A percentile compares a stretch with the other conserved stretches of the same genome.
Evolutionary conservation across 2,329 filamentous ascomycete genomes (phyloP).

Genomic region (Pseudofabraea citricarpa): DNA sequence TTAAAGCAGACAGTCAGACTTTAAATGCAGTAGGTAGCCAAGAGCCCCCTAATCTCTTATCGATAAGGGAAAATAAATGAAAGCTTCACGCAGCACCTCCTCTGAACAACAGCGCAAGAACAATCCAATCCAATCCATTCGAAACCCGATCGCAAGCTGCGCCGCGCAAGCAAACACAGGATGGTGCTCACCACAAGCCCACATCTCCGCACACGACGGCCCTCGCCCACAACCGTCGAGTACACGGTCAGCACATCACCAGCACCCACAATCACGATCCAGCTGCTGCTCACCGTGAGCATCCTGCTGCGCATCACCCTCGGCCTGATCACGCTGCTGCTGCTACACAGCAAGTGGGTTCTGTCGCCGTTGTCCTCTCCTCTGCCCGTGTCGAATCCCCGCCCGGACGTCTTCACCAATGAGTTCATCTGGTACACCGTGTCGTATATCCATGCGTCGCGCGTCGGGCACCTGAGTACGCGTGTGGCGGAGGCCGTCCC

Average conservation of each 20-base stretch:
- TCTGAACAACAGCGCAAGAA: too few relatives aligned
- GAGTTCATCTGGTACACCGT: slow-evolving; percentile 24
- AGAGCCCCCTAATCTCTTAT: too few relatives aligned
- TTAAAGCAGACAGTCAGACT: too few relatives aligned
- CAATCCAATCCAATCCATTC: too few relatives aligned
- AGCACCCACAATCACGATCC: slow-evolving; percentile 41
- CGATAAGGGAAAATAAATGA: too few relatives aligned
- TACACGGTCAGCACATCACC: slow-evolving; percentile 87
- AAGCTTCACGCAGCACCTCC: too few relatives aligned
- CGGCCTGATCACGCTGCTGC: slow-evolving; percentile 37
- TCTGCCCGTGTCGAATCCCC: slow-evolving; percentile 1
- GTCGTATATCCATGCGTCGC: slow-evolving; percentile 17
- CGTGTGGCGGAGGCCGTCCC: slow-evolving; percentile 32
- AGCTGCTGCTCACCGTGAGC: slow-evolving; percentile 39
- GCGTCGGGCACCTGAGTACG: slow-evolving; percentile 29
- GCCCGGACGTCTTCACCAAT: slow-evolving; percentile 10
- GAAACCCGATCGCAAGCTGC: too few relatives aligned
- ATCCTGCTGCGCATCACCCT: slow-evolving; percentile 36
- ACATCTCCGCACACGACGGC: slow-evolving; percentile 58
- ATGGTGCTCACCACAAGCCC: slow-evolving; percentile 60
- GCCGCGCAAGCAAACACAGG: too few relatives aligned
- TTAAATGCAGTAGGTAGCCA: too few relatives aligned
- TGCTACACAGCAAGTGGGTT: slow-evolving; percentile 46
- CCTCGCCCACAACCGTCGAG: slow-evolving; percentile 83
- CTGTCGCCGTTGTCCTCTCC: slow-evolving; percentile 13